phyloP scores from a whole-genome alignment of 805 yeast genomes.

The Saccharomycopsis synnaedendra region DNA sequence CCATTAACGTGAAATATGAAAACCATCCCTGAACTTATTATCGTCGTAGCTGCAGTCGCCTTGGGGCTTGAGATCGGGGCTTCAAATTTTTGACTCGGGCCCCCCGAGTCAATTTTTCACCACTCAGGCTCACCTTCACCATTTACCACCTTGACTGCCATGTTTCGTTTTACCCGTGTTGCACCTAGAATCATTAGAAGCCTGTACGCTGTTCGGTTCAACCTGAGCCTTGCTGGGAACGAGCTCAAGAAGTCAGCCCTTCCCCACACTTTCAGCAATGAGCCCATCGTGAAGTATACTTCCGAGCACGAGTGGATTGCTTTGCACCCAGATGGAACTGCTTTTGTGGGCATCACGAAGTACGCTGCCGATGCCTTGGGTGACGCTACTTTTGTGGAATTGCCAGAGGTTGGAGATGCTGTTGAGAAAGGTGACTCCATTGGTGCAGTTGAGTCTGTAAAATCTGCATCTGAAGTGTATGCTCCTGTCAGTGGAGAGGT shows the following conservation, averaged over 20 bases:
- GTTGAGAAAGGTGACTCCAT: slow-evolving; percentile 68
- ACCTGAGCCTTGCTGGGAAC: slow-evolving; percentile 8
- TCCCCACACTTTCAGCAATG: slow-evolving; percentile 13
- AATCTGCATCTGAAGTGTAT: slow-evolving; percentile 87
- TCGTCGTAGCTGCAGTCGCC: too few relatives aligned
- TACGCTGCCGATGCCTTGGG: slow-evolving; percentile 96
- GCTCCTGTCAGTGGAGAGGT: slow-evolving; percentile 76
- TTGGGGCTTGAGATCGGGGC: too few relatives aligned
- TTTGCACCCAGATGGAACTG: slow-evolving; percentile 66
- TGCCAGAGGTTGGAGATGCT: slow-evolving; percentile 60
- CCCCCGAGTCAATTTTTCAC: too few relatives aligned
- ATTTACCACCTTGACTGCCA: too few relatives aligned
- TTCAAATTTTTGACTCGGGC: too few relatives aligned
- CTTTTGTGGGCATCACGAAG: slow-evolving; percentile 83
- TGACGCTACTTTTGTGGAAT: slow-evolving; percentile 88
- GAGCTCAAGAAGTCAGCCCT: slow-evolving; percentile 6
- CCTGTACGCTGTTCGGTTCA: slow-evolving; percentile 4
- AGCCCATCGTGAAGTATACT: slow-evolving; percentile 45
- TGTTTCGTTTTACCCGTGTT: too few relatives aligned
- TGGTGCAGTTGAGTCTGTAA: slow-evolving; percentile 92
- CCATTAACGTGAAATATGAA: too few relatives aligned
- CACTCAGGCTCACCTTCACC: too few relatives aligned
- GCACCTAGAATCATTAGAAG: too few relatives aligned
- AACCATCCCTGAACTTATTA: too few relatives aligned
- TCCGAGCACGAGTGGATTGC: slow-evolving; percentile 95